phyloP scores from a whole-genome alignment of 129 eudicot genomes.

The Oenanthe sinensis region DNA sequence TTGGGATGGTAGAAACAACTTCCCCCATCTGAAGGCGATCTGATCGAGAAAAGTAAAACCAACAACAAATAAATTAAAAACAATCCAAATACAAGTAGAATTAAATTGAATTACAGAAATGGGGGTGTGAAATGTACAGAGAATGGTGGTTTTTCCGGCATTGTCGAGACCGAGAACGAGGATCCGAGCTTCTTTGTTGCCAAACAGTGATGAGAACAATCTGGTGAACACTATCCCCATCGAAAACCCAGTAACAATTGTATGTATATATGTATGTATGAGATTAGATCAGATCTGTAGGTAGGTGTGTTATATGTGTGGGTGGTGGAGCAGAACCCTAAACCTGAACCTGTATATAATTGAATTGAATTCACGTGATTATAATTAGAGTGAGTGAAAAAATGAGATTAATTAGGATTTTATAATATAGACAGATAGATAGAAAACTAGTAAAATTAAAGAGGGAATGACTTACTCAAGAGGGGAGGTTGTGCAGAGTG shows the following conservation, averaged over 20 bases:
- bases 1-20: constrained; percentile 99
- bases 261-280: not conserved
- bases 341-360: not conserved
- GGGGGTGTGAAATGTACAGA: constrained; percentile 39
- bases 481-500: too few relatives aligned
- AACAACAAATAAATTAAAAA: not conserved
- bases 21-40: constrained; percentile 99
- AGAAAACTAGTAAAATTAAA: too few relatives aligned
- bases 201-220: constrained; percentile 82
- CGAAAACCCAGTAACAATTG: not conserved
- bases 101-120: not conserved
- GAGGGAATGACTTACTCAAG: not conserved
- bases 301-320: not conserved
- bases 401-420: too few relatives aligned
- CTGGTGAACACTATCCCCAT: constrained; percentile 85
- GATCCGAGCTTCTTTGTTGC: constrained; percentile 97
- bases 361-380: not conserved
- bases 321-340: not conserved
- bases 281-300: not conserved
- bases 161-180: constrained; percentile 97
- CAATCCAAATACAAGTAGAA: not conserved
- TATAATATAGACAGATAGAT: too few relatives aligned
- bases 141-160: constrained; percentile 99
- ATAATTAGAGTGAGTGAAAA: not conserved
- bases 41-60: constrained; percentile 9